These are phyloP conservation scores for Funneliformis caledonium DNA, from an alignment of 371 early-diverging fungal genomes.

Conservation along the genomic window DNA sequence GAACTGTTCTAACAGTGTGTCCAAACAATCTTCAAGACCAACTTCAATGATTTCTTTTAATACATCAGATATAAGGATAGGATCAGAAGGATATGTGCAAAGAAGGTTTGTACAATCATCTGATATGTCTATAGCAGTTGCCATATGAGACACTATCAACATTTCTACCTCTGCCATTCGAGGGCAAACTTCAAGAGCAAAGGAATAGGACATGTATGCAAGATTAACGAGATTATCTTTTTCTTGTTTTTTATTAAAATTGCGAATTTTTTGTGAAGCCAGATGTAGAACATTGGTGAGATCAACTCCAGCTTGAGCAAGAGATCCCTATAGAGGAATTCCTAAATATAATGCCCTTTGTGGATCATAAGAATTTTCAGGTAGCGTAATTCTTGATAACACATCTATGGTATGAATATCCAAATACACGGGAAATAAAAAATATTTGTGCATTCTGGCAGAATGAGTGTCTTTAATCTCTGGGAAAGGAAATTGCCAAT, in stretches of 20 bases:
- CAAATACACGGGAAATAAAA: slow-evolving; percentile 27
- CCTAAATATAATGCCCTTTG: slow-evolving; percentile 22
- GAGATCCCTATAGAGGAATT: slow-evolving; percentile 13
- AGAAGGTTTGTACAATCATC: neutral
- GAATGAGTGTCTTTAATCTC: neutral
- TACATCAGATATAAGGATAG: slow-evolving; percentile 15
- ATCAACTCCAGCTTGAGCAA: slow-evolving; percentile 16
- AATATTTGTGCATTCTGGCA: slow-evolving; percentile 7
- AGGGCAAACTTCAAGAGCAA: slow-evolving; percentile 26
- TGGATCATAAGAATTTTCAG: neutral
- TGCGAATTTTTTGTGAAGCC: slow-evolving; percentile 33
- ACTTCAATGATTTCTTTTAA: slow-evolving; percentile 22
- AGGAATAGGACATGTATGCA: slow-evolving; percentile 15
- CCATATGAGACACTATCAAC: slow-evolving; percentile 22
- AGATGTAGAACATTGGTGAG: neutral
- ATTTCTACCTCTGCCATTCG: slow-evolving; percentile 16
- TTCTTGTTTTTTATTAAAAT: slow-evolving; percentile 25
- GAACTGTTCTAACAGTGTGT: slow-evolving; percentile 21
- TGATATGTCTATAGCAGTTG: slow-evolving; percentile 4
- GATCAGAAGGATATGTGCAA: slow-evolving; percentile 20
- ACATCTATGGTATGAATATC: slow-evolving; percentile 16
- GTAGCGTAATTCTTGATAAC: neutral
- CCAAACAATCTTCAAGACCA: slow-evolving; percentile 14
- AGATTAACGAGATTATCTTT: slow-evolving; percentile 23
- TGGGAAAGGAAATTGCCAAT: slow-evolving; percentile 5